These are phyloP conservation scores for Rhododendron molle DNA, from an alignment of 148 eudicot species.

Conservation along the genomic window DNA sequence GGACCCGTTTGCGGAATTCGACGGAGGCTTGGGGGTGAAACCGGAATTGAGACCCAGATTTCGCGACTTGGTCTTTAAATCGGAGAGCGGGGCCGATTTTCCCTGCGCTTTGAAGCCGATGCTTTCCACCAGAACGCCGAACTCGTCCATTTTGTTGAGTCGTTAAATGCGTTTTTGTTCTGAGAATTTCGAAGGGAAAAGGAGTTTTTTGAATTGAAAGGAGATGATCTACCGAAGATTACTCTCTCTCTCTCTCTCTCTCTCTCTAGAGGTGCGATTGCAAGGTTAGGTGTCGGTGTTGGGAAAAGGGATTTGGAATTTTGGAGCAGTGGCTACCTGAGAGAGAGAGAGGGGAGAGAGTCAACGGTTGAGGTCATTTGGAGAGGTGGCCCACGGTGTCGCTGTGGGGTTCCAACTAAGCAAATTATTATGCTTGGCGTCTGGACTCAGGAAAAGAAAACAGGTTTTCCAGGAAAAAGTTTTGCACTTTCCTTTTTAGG, in stretches of 20 bases:
- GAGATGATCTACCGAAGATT: neutral
- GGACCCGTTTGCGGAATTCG: slow-evolving; percentile 30
- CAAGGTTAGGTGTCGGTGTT: neutral
- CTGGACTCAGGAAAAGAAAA: too few species aligned
- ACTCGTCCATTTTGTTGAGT: slow-evolving; percentile 57
- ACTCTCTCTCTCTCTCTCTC: neutral
- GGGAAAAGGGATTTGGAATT: neutral
- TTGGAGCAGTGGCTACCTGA: neutral
- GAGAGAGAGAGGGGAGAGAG: neutral
- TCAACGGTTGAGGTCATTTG: slow-evolving; percentile 7
- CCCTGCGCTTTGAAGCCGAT: slow-evolving; percentile 70
- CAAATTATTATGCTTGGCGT: too few species aligned
- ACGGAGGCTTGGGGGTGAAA: slow-evolving; percentile 12
- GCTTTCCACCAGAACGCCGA: slow-evolving; percentile 75
- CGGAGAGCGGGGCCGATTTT: slow-evolving; percentile 70
- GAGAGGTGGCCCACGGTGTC: neutral
- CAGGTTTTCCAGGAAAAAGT: too few species aligned
- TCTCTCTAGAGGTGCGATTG: neutral
- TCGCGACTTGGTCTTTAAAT: slow-evolving; percentile 37
- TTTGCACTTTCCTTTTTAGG: too few species aligned
- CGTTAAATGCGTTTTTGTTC: neutral
- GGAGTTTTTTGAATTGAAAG: neutral
- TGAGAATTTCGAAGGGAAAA: neutral
- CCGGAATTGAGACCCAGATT: slow-evolving; percentile 18
- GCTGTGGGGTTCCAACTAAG: too few species aligned